Evolutionary conservation across 108 stramenopile genomes (phyloP).

Genomic region (Fragilariopsis cylindrus): DNA sequence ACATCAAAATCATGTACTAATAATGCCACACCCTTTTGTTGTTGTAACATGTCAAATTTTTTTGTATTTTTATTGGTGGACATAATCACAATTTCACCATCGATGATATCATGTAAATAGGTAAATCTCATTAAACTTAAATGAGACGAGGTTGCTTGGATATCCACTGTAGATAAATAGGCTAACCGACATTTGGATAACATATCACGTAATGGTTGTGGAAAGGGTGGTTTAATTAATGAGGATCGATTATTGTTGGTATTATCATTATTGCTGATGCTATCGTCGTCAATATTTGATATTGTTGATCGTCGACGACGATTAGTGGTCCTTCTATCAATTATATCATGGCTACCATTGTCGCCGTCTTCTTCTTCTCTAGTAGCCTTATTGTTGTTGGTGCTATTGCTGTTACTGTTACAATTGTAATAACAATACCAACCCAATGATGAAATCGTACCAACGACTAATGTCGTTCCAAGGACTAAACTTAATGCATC

Average conservation of each 20-base stretch:
- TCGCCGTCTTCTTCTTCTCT: not conserved
- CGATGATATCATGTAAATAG: conserved; percentile 47
- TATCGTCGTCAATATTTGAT: not conserved
- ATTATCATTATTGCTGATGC: not conserved
- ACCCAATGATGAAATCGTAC: conserved; percentile 10
- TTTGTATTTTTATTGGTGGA: conserved; percentile 62
- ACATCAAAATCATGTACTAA: conserved; percentile 56
- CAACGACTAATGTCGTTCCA: conserved; percentile 15
- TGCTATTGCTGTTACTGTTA: too few relatives aligned
- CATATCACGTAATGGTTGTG: conserved; percentile 42
- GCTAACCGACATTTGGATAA: conserved; percentile 53
- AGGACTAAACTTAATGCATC: not conserved
- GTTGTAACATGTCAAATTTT: conserved; percentile 59
- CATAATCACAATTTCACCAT: conserved; percentile 50
- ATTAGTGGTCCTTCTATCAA: not conserved
- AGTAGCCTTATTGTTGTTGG: not conserved
- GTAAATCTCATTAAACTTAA: conserved; percentile 69
- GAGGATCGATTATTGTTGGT: not conserved
- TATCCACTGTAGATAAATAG: conserved; percentile 61
- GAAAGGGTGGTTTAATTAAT: conserved; percentile 49
- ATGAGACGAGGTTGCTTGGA: conserved; percentile 30
- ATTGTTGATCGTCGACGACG: not conserved
- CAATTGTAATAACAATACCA: conserved; percentile 12
- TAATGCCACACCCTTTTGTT: conserved; percentile 54
- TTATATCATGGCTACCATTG: not conserved